Base-by-base conservation (phyloP, 108 stramenopile genomes). In the Conticribra weissflogii region DNA sequence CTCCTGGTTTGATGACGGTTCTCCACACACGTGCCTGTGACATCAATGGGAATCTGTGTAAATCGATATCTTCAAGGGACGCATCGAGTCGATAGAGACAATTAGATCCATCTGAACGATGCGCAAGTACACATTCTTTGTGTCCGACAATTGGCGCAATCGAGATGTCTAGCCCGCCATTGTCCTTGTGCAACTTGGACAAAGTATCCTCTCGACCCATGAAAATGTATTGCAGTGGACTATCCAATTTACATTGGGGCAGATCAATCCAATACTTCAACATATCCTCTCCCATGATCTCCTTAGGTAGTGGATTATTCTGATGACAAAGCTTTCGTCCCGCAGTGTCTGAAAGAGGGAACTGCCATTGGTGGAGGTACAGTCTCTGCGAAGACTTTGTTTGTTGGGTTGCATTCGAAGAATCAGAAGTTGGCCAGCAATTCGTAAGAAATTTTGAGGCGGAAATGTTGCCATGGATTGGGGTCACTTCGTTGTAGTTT, bases 291-390 rank as follows among this genome's bases (percentile, higher is more conserved):
- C 86, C 87, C 52, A 94, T 64, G 23, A 89, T 85, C 21, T 64
- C 49, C 59, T 82, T 81, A 3, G 89, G 89, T 8, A 91, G 85
- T 7, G 85, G 81, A 31, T 63, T 69, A 51, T 70, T 76, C 21
- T 86, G 21, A 31, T 84, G 78, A 32, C 89, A 88, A 33, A 93
- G 81, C 56, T 85, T 89, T 31, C 73, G 48, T 12, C 71, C 76
- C 17, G 92, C 92, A 22, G 74, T 78, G 3, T 74, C 74, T 24
- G 88, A 89, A 22, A 88, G 85, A 9, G 93, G 88, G 65, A 91
- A 94, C 57, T 94, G 93, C 93, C 93, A 94, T 71, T 94, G 93
- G 41, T 94, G 93, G 21, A 94, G 72, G 51, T 94, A 92, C 9
- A 88, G 64, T 15, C 59, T 68, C 12, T 61, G 49, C 0, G 75